phyloP scores from a whole-genome alignment of 2,329 filamentous ascomycete genomes.

The Colletotrichum spinosum region DNA sequence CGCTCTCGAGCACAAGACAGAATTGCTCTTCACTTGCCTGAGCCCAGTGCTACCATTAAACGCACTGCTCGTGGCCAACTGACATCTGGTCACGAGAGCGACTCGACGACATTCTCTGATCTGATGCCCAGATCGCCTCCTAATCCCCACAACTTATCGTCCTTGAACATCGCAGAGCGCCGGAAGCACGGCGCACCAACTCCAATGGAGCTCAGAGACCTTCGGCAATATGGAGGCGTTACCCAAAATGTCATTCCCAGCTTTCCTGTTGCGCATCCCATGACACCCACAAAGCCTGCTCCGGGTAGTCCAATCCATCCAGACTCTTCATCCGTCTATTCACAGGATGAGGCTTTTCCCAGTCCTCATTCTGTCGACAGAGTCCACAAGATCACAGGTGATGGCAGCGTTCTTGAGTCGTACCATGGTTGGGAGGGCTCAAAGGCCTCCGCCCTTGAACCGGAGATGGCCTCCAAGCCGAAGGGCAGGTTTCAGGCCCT shows the following conservation, averaged over 20 bases:
- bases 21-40: no score
- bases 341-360: slow-evolving; percentile 22
- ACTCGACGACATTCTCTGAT: slow-evolving; percentile 34
- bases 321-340: slow-evolving; percentile 38
- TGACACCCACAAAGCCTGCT: slow-evolving; percentile 17
- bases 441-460: slow-evolving; percentile 3
- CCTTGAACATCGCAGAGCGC: slow-evolving; percentile 34
- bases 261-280: slow-evolving; percentile 41
- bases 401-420: slow-evolving; percentile 33
- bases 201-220: slow-evolving; percentile 21
- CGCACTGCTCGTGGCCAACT: no score
- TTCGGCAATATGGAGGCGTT: slow-evolving; percentile 27
- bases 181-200: slow-evolving; percentile 25
- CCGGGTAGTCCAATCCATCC: slow-evolving; percentile 2
- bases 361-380: slow-evolving; percentile 21
- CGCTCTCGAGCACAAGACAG: background rate
- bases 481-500: slow-evolving; percentile 27
- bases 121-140: slow-evolving; percentile 24
- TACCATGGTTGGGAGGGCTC: slow-evolving; percentile 31
- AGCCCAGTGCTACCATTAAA: no score
- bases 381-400: slow-evolving; percentile 22
- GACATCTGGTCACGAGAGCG: slow-evolving; percentile 3
- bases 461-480: slow-evolving; percentile 2
- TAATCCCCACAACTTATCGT: slow-evolving; percentile 25
- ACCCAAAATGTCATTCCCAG: slow-evolving; percentile 7